Conservation (phyloP, 768 basidiomycete species). For the Symmetrospora coprosmae region DNA sequence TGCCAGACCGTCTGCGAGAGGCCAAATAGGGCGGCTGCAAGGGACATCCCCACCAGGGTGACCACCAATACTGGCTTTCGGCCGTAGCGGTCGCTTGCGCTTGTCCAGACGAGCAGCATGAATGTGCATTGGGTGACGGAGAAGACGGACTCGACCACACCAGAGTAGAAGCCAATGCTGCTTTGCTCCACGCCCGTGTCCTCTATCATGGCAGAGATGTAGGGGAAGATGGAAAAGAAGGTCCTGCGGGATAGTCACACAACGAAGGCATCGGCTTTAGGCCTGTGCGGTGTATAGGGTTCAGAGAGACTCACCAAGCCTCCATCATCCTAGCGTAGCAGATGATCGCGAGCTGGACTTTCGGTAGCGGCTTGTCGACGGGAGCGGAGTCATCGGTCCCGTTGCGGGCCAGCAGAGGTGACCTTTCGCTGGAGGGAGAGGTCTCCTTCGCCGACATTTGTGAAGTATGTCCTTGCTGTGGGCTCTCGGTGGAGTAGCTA, state of each 20-base stretch:
- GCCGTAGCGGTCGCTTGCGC: background rate
- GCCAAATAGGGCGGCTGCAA: background rate
- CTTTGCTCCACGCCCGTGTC: background rate
- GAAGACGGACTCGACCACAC: background rate
- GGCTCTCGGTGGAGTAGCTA: too few species aligned
- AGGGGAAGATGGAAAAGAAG: background rate
- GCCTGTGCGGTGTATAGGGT: too few species aligned
- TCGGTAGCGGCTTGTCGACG: slow-evolving; percentile 21
- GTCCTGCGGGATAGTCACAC: too few species aligned
- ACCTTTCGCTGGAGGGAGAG: too few species aligned
- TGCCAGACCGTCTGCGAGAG: background rate
- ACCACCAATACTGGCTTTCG: background rate
- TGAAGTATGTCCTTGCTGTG: too few species aligned
- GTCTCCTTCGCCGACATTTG: too few species aligned
- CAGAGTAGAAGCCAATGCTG: background rate
- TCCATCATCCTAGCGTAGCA: background rate
- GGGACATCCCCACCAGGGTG: background rate
- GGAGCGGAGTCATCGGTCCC: too few species aligned
- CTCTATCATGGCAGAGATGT: background rate
- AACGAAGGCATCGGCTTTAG: too few species aligned
- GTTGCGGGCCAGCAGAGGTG: too few species aligned
- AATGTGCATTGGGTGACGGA: background rate
- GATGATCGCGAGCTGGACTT: background rate
- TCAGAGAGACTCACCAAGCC: too few species aligned
- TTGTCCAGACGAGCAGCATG: background rate